These are phyloP conservation scores for Rubia peregrina DNA, from an alignment of 305 asterid species.

Conservation along the genomic window DNA sequence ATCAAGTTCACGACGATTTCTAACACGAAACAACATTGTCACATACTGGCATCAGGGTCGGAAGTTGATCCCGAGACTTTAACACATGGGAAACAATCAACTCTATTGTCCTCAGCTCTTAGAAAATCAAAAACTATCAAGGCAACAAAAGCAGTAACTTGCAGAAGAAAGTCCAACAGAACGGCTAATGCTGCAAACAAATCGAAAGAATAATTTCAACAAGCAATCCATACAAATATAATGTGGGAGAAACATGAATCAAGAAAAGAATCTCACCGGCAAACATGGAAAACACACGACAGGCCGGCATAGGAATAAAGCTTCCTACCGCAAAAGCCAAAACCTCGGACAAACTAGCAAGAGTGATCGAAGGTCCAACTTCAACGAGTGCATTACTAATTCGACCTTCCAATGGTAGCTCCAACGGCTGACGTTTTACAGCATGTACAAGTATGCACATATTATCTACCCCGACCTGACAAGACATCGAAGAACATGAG, in stretches of 20 bases:
- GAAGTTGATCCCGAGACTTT: slow-evolving; percentile 49
- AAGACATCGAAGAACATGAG: slow-evolving; percentile 15
- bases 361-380: slow-evolving; percentile 97
- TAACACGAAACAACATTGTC: slow-evolving; percentile 9
- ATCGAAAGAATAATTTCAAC: slow-evolving; percentile 19
- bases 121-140: slow-evolving; percentile 89
- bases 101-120: slow-evolving; percentile 86
- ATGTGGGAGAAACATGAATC: neutral
- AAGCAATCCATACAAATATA: slow-evolving; percentile 2
- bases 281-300: slow-evolving; percentile 98
- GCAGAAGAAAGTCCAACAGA: slow-evolving; percentile 94
- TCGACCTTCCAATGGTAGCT: slow-evolving; percentile 92
- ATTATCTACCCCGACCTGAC: slow-evolving; percentile 98
- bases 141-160: slow-evolving; percentile 98
- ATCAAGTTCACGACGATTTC: slow-evolving; percentile 14
- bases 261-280: slow-evolving; percentile 53
- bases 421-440: slow-evolving; percentile 87
- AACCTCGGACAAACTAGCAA: slow-evolving; percentile 95
- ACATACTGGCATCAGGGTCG: slow-evolving; percentile 65
- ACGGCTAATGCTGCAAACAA: slow-evolving; percentile 85
- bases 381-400: slow-evolving; percentile 97
- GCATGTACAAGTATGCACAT: slow-evolving; percentile 99
- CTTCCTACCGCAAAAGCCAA: slow-evolving; percentile 99
- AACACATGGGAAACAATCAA: slow-evolving; percentile 91
- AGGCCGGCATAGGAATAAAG: slow-evolving; percentile 98